Conservation (phyloP, 192 early-diverging fungal species). For the Coemansia pectinata region DNA sequence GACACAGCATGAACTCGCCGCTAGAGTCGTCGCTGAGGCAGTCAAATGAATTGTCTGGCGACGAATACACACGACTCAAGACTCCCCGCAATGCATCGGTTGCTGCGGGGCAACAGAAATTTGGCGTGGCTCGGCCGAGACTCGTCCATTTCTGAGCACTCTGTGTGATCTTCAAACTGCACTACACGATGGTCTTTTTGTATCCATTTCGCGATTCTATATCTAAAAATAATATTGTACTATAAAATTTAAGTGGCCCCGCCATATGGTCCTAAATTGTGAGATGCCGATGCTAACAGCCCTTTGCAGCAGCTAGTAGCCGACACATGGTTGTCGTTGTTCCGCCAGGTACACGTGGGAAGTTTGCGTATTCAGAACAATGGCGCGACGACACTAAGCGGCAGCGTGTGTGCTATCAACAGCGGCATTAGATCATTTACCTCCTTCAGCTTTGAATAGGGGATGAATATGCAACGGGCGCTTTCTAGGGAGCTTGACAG, state of each 20-base stretch:
- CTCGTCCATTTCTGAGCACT: conserved; percentile 9
- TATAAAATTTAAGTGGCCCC: background rate
- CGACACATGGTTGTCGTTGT: background rate
- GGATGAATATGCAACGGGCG: background rate
- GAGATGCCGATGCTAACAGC: background rate
- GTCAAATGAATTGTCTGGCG: background rate
- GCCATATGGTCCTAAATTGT: background rate
- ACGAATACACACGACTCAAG: background rate
- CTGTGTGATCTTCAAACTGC: background rate
- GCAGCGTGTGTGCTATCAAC: background rate
- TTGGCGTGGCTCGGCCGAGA: conserved; percentile 27
- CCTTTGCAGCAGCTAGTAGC: background rate
- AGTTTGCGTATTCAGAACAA: background rate
- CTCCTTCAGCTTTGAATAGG: background rate
- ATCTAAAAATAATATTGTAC: background rate
- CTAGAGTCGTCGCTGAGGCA: background rate
- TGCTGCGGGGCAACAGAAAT: conserved; percentile 13
- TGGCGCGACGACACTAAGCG: background rate
- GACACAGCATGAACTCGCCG: background rate
- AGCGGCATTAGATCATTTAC: background rate
- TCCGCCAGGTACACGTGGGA: background rate
- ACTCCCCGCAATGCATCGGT: background rate
- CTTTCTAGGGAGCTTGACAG: background rate
- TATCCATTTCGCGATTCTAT: background rate
- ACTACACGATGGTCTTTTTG: background rate